Conservation (phyloP, 2,329 filamentous ascomycete species). For the Aspergillus piperis region DNA sequence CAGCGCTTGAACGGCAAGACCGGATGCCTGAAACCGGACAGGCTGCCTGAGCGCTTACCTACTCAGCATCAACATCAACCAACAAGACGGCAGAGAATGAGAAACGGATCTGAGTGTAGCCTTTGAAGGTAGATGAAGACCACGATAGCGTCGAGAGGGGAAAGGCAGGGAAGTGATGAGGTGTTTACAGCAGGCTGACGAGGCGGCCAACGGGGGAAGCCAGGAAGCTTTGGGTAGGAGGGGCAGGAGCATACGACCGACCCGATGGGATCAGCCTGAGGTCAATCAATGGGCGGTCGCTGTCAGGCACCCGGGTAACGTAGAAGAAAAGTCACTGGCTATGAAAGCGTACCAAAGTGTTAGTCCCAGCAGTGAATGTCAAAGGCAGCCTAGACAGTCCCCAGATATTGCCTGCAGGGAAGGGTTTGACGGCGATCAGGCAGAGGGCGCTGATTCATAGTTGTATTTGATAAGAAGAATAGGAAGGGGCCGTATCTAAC, state of each 20-base stretch:
- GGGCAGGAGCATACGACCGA: constrained; percentile 16
- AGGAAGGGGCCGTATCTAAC: neutral
- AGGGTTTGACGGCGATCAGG: neutral
- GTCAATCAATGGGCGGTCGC: constrained; percentile 19
- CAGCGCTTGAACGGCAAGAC: neutral
- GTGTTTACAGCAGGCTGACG: constrained; percentile 7
- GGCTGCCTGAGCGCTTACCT: neutral
- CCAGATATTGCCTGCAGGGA: neutral
- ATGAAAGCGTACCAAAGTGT: neutral
- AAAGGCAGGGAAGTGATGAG: neutral
- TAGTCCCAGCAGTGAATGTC: neutral
- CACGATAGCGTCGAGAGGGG: neutral
- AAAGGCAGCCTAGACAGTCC: neutral
- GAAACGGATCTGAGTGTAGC: neutral
- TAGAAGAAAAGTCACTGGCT: constrained; percentile 4
- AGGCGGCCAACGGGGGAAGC: constrained; percentile 15
- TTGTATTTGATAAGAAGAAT: constrained; percentile 3
- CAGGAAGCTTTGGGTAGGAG: constrained; percentile 14
- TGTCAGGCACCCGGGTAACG: constrained; percentile 18
- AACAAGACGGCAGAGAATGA: neutral
- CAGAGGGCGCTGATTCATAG: neutral
- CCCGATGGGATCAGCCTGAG: constrained; percentile 24
- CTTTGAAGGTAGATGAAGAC: neutral
- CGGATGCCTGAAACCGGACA: neutral
- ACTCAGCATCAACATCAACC: neutral